Percentiles rank a stretch among this genome's conserved stretches.
Evolutionary conservation across 805 yeast genomes (phyloP).

Genomic region (Nakazawaea wyomingensis): DNA sequence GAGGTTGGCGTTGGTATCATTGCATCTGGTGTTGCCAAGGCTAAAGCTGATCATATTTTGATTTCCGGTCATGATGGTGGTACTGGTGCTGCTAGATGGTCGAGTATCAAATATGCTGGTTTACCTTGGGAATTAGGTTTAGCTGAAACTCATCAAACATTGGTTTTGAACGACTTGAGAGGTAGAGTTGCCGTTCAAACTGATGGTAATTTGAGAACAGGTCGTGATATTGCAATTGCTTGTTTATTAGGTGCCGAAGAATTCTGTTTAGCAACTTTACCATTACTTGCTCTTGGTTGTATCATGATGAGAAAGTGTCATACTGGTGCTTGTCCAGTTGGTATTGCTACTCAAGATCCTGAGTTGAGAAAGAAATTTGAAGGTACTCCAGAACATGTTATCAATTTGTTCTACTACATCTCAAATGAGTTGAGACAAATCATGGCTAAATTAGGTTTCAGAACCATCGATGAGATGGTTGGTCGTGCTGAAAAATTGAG

Average conservation of each 20-base stretch:
- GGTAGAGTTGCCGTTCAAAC: conserved; percentile 95
- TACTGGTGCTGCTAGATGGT: conserved; percentile 98
- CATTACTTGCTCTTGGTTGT: conserved; percentile 96
- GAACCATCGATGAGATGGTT: conserved; percentile 96
- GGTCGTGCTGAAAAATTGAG: conserved; percentile 90
- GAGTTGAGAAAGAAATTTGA: conserved; percentile 83
- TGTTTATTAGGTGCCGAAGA: conserved; percentile 97
- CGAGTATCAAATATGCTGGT: conserved; percentile 96
- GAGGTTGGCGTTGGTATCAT: conserved; percentile 99
- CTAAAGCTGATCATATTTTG: conserved; percentile 94
- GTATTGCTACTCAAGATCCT: conserved; percentile 98
- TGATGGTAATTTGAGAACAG: conserved; percentile 97
- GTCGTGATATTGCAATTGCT: conserved; percentile 95
- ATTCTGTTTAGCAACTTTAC: conserved; percentile 97
- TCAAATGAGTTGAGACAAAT: conserved; percentile 86
- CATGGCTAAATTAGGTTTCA: conserved; percentile 94
- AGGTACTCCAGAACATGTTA: conserved; percentile 98
- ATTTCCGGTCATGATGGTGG: conserved; percentile 99
- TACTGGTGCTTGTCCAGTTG: conserved; percentile 92
- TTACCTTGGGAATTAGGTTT: conserved; percentile 98
- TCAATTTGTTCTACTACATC: conserved; percentile 93
- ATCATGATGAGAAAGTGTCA: conserved; percentile 95
- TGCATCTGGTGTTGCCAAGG: conserved; percentile 99
- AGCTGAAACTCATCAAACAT: conserved; percentile 97
- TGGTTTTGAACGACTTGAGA: conserved; percentile 91